Evolutionary conservation across 441 rosid genomes (phyloP).

Genomic region (Dalechampia spathulata): DNA sequence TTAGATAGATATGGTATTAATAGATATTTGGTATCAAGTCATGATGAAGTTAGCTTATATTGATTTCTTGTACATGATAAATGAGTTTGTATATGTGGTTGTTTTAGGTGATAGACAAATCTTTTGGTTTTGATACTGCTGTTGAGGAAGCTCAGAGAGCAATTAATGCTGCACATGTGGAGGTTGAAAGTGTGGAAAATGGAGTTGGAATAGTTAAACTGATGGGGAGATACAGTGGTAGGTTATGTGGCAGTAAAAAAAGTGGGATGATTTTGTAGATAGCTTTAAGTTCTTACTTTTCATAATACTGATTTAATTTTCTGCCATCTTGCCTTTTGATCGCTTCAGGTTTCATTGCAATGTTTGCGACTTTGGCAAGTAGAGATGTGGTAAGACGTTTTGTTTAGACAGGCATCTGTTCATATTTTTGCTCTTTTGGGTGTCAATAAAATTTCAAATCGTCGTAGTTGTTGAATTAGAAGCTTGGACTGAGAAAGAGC

Average conservation of each 20-base stretch:
- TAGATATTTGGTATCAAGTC: background rate
- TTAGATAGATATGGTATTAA: background rate
- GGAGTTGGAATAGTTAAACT: slow-evolving; percentile 68
- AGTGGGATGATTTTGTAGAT: background rate
- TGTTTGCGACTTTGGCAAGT: slow-evolving; percentile 79
- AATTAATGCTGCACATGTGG: slow-evolving; percentile 55
- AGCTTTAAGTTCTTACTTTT: background rate
- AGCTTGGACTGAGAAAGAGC: background rate
- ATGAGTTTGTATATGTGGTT: slow-evolving; percentile 9
- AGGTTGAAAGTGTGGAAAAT: slow-evolving; percentile 50
- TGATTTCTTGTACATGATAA: background rate
- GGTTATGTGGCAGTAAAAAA: slow-evolving; percentile 16
- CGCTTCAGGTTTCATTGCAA: slow-evolving; percentile 70
- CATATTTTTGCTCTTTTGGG: slow-evolving; percentile 5
- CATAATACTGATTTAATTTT: background rate
- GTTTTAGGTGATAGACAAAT: slow-evolving; percentile 54
- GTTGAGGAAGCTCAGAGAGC: slow-evolving; percentile 66
- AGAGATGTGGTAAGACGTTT: slow-evolving; percentile 62
- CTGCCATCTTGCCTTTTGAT: background rate
- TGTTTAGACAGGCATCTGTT: background rate
- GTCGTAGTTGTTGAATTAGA: background rate
- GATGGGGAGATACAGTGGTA: slow-evolving; percentile 81
- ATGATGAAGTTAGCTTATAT: background rate
- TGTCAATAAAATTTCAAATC: background rate
- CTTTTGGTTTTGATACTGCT: slow-evolving; percentile 54